Base-by-base conservation (phyloP, 345 rosid genomes). In the Isatis tinctoria region DNA sequence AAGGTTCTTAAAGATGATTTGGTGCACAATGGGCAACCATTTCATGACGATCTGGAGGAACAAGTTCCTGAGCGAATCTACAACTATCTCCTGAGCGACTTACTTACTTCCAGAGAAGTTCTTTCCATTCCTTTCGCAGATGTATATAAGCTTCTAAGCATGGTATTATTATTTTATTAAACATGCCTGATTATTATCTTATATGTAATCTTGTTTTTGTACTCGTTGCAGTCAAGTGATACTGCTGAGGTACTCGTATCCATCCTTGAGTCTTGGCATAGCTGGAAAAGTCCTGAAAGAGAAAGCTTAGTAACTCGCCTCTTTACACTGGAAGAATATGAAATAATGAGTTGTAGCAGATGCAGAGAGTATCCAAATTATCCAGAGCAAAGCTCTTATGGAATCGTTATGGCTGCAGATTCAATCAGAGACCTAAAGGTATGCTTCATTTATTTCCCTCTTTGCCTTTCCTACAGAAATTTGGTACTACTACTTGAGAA, bases 361-460 rank as follows among this genome's bases (percentile, higher is more conserved):
- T 74, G 78, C 78, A 27, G 35, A 39, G 18, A 20, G 33, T 37
- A 37, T 7, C 22, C 67, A 47, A 58, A 74, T 48, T 75, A 60
- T 67, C 73, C 44, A 37, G 61, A 60, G 44, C 36, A 75, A 60
- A 60, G 62, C 41, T 75, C 69, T 48, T 75, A 67, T 67, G 63
- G 69, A 4, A 1, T 74, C 12, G 67, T 58, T 6, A 7, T 74
- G 26, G 60, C 61, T 60, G 69, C 69, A 30, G 68, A 60, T 59
- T 67, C 74, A 30, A 32, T 75, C 62, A 67, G 74, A 67, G 73
- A 75, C 28, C 18, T 74, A 14, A 75, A 75, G 48, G 78, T 67
- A 67, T 22, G 37, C 17, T 51, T 60, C 27, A 28, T 26, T 47
- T 27, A 8, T 59, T 18, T 20, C 26, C 24, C n/a, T 57, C 13